A percentile compares a stretch with the other conserved stretches of the same genome.
phyloP scores from a whole-genome alignment of 2,329 filamentous ascomycete species.

The Fusarium palustre region DNA sequence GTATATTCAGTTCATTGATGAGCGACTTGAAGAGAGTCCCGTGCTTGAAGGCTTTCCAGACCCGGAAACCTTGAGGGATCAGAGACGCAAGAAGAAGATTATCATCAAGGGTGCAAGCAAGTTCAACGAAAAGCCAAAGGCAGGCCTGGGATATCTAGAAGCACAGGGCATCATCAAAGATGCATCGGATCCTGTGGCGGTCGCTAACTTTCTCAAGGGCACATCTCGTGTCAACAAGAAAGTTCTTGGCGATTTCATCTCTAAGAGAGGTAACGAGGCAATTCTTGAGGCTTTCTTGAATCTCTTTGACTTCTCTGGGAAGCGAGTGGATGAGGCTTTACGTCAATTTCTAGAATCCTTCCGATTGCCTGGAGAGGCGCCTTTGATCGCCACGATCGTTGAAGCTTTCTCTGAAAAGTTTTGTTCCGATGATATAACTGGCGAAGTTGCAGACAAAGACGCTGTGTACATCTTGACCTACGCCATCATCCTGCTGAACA shows the following conservation, averaged over 20 bases:
- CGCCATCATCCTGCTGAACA: constrained; percentile 97
- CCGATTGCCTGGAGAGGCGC: constrained; percentile 91
- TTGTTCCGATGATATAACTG: constrained; percentile 74
- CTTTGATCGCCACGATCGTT: constrained; percentile 92
- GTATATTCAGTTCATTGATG: constrained; percentile 91
- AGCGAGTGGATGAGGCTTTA: constrained; percentile 90
- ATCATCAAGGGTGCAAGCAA: constrained; percentile 89
- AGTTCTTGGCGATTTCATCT: constrained; percentile 89
- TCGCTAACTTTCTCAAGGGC: constrained; percentile 88
- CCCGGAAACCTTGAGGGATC: constrained; percentile 72
- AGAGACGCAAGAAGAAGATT: constrained; percentile 83
- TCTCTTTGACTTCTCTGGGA: constrained; percentile 87
- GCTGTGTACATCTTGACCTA: constrained; percentile 92
- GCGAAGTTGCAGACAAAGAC: constrained; percentile 85
- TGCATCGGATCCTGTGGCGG: constrained; percentile 76
- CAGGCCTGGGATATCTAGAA: constrained; percentile 85
- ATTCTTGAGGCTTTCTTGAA: constrained; percentile 86
- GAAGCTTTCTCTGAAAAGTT: constrained; percentile 90
- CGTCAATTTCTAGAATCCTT: constrained; percentile 90
- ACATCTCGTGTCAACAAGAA: constrained; percentile 92
- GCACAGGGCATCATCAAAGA: constrained; percentile 87
- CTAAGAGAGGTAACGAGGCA: constrained; percentile 88
- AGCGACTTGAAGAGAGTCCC: constrained; percentile 80
- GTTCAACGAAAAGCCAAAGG: constrained; percentile 96
- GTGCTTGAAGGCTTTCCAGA: constrained; percentile 74